Base-by-base conservation (phyloP, 257 asterid genomes). In the Forsythia suspensa region DNA sequence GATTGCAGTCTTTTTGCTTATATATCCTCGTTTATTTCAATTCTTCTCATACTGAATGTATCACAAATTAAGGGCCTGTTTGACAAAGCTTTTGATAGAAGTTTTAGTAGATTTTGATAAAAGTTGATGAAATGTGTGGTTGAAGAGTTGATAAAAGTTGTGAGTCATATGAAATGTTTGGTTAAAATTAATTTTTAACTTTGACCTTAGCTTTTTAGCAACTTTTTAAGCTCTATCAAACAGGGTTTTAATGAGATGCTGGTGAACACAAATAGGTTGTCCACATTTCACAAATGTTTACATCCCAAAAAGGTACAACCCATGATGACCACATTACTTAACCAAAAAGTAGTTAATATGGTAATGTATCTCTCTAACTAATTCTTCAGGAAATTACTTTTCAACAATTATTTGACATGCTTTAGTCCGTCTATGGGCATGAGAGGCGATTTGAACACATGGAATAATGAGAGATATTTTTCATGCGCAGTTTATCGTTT, bases 401-500 rank as follows among this genome's bases (percentile, higher is more conserved):
- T 43, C 41, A 10, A 57, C n/a, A n/a, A 61, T 51, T 69, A 59
- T 20, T 38, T 70, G 48, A 6, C 8, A 72, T 70, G 61, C 63
- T 76, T 55, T 71, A n/a, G 37, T 61, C 68, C 21, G 12, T 21
- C 11, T 20, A 21, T 69, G 36, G 65, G 79, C 40, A 18, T 46
- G 38, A 61, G 44, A 63, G 72, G 75, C 36, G 4, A 67, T 70
- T 63, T 61, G 24, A 8, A 69, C n/a, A 67, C 76, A 43, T 73
- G 71, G n/a, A 40, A 20, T 78, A 38, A 43, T 73, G 34, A 21
- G 63, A 43, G 46, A 75, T 61, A 80, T 38, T 41, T 78, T 77
- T 70, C 12, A n/a, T 71, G 8, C n/a, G 71, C 59, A 72, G 79
- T 46, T 77, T 42, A 57, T 74, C 36, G 73, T 75, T 81, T 18